Base-by-base conservation (phyloP, 352 stramenopile genomes). In the Phytopythium cucurbitacearum region DNA sequence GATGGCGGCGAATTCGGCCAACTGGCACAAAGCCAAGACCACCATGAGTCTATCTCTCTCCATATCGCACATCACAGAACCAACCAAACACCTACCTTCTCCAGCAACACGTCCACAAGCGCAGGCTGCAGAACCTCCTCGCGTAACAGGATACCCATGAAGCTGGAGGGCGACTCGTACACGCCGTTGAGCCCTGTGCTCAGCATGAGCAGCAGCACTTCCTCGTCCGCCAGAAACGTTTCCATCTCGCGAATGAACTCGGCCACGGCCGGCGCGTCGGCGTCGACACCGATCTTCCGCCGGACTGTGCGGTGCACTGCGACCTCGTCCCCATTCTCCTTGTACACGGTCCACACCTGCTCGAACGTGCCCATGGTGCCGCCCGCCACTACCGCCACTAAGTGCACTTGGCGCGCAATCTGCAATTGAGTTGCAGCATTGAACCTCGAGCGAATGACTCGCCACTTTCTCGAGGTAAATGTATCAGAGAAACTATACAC, bases 81-180 rank as follows among this genome's bases (percentile, higher is more conserved):
- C 38, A 40, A 3, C 15, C 8, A 47, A 33, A 1, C 15, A 11
- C 37, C 11, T 13, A 80, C 58, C 42, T 84, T 79, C 33, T 85
- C 73, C 5, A 87, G 61, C 50, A 87, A 54, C 21, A 84, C 33
- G 21, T 83, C 72, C 3, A 85, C 52, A 12, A 87, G 48, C 8
- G 40, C 47, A 2, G 62, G 59, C 46, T 87, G 73, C 32, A 87
- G 54, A 40, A 61, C 62, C 13, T 85, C 76, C 40, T 83, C 60
- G 10, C 73, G 69, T 48, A 85, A 54, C 34, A 87, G 49, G n/a
- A 85, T 48, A 1, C 76, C 70, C 6, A 85, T 38, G 43, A 87
- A 87, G 60, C 73, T 87, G 43, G 60, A 62, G 48, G 72, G 57
- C 34, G 71, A 67, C 41, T 82, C 71, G 43, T 67, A 76, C 40